phyloP scores from a whole-genome alignment of 805 yeast species.

The Candida loeiensis region DNA sequence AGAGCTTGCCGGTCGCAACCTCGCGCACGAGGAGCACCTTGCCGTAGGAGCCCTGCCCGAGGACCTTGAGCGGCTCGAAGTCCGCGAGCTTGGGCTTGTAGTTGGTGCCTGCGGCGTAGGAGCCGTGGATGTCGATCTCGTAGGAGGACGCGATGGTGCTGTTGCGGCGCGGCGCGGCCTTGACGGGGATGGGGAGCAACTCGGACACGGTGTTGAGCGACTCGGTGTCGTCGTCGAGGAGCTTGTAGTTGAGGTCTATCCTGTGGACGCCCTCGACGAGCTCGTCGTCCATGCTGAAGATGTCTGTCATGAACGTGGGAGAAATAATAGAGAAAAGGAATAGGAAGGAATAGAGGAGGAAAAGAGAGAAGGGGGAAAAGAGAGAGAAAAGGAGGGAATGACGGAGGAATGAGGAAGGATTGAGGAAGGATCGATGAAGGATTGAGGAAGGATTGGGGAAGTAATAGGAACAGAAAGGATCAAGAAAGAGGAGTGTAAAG shows the following conservation, averaged over 20 bases:
- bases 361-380: no score
- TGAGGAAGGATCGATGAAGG: no score
- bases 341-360: no score
- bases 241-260: constrained; percentile 24
- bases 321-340: constrained; percentile 2
- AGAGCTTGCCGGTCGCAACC: constrained; percentile 33
- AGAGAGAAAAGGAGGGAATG: no score
- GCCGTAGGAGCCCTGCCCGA: constrained; percentile 44
- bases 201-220: constrained; percentile 13
- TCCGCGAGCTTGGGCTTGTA: constrained; percentile 32
- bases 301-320: constrained; percentile 27
- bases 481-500: no score
- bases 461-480: no score
- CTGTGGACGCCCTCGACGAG: constrained; percentile 8
- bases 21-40: constrained; percentile 42
- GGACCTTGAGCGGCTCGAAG: constrained; percentile 41
- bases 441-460: no score
- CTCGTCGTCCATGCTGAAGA: constrained; percentile 36
- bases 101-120: constrained; percentile 19
- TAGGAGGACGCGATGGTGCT: constrained; percentile 31
- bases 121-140: constrained; percentile 31
- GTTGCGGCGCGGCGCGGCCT: constrained; percentile 16
- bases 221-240: constrained; percentile 18
- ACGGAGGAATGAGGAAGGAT: no score
- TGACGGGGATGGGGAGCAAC: constrained; percentile 18